A percentile compares a stretch with the other conserved stretches of the same genome.
Evolutionary conservation across 2,329 filamentous ascomycete genomes (phyloP).

Genomic region (Chaetomium olivaceum): DNA sequence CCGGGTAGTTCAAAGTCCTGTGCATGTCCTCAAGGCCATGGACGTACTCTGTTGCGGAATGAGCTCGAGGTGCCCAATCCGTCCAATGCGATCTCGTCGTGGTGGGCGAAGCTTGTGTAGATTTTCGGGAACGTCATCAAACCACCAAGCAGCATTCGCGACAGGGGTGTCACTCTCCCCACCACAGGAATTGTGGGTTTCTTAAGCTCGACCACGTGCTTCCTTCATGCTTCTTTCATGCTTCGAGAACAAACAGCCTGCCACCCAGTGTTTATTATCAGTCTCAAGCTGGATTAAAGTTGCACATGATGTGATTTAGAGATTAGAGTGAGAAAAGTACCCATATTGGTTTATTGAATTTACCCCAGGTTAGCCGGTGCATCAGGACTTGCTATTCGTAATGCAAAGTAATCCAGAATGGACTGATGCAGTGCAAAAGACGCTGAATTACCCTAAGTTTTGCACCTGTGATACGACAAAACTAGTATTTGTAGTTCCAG

Average conservation of each 20-base stretch:
- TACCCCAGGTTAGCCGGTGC: no score
- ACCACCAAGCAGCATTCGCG: not conserved
- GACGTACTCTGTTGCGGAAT: constrained; percentile 1
- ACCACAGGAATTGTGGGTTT: not conserved
- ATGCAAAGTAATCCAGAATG: not conserved
- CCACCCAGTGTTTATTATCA: not conserved
- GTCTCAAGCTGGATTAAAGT: not conserved
- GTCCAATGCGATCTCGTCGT: not conserved
- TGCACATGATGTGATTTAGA: no score
- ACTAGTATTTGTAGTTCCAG: not conserved
- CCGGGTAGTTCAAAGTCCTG: constrained; percentile 21
- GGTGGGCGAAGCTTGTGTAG: constrained; percentile 13
- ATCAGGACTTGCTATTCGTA: no score
- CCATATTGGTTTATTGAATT: not conserved
- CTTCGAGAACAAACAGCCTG: not conserved
- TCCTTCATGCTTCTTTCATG: not conserved
- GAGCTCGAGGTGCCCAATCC: constrained; percentile 14
- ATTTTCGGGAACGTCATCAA: constrained; percentile 24
- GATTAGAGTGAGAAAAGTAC: no score
- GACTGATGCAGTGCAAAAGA: not conserved
- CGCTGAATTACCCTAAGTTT: not conserved
- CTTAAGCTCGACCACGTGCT: constrained; percentile 6
- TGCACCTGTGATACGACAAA: not conserved
- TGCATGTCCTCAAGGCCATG: constrained; percentile 17
- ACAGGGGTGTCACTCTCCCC: constrained; percentile 3